Percentiles rank a stretch among this genome's conserved stretches.
Evolutionary conservation across 805 yeast species (phyloP).

Genomic region (Suhomyces emberorum): DNA sequence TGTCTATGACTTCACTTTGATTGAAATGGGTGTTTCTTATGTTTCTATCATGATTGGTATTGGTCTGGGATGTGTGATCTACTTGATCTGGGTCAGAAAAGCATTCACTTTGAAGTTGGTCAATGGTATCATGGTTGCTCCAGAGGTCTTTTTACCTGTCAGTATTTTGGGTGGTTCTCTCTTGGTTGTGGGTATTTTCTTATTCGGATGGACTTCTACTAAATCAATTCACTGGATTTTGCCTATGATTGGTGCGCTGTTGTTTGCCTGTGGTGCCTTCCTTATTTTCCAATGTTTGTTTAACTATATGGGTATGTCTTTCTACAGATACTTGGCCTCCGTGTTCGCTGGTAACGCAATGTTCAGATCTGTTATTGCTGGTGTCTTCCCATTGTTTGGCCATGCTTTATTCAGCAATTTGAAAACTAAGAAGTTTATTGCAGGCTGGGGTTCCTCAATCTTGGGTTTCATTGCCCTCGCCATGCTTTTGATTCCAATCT

Average conservation of each 20-base stretch:
- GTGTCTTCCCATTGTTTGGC: slow-evolving; percentile 65
- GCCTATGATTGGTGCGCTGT: slow-evolving; percentile 20
- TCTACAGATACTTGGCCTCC: slow-evolving; percentile 51
- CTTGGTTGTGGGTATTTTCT: slow-evolving; percentile 20
- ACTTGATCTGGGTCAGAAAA: slow-evolving; percentile 10
- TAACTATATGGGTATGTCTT: slow-evolving; percentile 48
- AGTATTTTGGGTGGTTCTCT: slow-evolving; percentile 20
- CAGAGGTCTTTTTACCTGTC: slow-evolving; percentile 18
- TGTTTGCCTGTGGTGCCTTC: slow-evolving; percentile 20
- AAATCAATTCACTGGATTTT: slow-evolving; percentile 18
- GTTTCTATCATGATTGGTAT: slow-evolving; percentile 47
- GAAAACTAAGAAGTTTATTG: slow-evolving; percentile 47
- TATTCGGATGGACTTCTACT: slow-evolving; percentile 20
- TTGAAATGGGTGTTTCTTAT: slow-evolving; percentile 48
- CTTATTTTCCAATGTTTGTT: slow-evolving; percentile 49
- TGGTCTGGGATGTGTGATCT: slow-evolving; percentile 10
- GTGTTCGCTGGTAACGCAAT: slow-evolving; percentile 58
- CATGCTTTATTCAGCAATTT: slow-evolving; percentile 53
- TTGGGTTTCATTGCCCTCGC: slow-evolving; percentile 46
- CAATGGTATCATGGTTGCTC: slow-evolving; percentile 10
- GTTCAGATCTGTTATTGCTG: slow-evolving; percentile 50
- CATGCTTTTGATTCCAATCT: slow-evolving; percentile 47
- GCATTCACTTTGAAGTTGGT: slow-evolving; percentile 12
- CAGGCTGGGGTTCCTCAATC: slow-evolving; percentile 54
- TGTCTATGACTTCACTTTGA: slow-evolving; percentile 43